These are phyloP conservation scores for Pleurotus tuoliensis DNA, from an alignment of 768 basidiomycete genomes.

Conservation along the genomic window DNA sequence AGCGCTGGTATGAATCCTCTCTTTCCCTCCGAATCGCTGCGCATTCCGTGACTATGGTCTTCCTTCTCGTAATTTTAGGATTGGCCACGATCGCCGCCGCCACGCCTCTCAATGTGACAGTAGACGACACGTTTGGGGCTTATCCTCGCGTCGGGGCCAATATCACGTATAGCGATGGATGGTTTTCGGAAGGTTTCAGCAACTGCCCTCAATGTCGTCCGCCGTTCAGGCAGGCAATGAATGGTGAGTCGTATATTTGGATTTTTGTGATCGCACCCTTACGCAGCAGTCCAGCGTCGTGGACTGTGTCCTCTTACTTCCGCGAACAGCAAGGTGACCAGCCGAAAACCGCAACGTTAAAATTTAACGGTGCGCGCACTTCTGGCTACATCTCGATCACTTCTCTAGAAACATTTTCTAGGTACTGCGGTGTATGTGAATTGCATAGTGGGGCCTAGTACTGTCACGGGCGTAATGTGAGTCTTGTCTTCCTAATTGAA, in stretches of 20 bases:
- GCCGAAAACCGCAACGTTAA: neutral
- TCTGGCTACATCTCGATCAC: too few relatives aligned
- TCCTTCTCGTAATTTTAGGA: neutral
- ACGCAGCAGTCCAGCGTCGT: neutral
- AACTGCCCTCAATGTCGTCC: neutral
- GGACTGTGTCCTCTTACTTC: neutral
- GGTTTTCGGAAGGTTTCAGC: neutral
- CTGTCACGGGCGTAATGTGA: neutral
- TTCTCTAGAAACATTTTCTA: neutral
- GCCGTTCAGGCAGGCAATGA: neutral
- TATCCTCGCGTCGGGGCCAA: neutral
- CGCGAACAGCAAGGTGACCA: neutral
- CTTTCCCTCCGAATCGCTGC: too few relatives aligned
- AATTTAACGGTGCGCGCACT: neutral
- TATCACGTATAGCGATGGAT: slow-evolving; percentile 6
- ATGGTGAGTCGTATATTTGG: neutral
- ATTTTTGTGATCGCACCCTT: neutral
- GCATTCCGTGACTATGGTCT: neutral
- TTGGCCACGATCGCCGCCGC: neutral
- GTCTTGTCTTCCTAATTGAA: neutral
- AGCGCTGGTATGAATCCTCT: too few relatives aligned
- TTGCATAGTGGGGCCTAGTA: slow-evolving; percentile 1
- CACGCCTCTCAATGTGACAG: slow-evolving; percentile 2
- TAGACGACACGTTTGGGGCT: slow-evolving; percentile 1
- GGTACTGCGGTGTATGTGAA: slow-evolving; percentile 6